Evolutionary conservation across 805 yeast genomes (phyloP).

Genomic region (Komagataella pseudopastoris): DNA sequence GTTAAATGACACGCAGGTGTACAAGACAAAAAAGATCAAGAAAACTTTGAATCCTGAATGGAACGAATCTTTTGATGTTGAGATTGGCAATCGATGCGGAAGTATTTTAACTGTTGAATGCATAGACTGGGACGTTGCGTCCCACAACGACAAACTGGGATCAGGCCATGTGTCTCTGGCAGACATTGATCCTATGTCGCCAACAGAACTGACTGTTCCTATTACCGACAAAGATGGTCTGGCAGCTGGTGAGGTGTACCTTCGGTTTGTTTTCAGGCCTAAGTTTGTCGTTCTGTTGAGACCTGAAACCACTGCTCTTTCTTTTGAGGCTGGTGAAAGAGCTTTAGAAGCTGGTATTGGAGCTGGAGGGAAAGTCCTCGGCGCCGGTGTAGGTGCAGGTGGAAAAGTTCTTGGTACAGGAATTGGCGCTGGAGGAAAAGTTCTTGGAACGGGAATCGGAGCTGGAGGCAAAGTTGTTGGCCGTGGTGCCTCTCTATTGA

Average conservation of each 20-base stretch:
- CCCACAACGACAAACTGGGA: conserved; percentile 79
- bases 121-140: conserved; percentile 90
- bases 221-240: conserved; percentile 33
- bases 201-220: conserved; percentile 36
- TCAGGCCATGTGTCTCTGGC: conserved; percentile 41
- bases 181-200: conserved; percentile 43
- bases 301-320: conserved; percentile 22
- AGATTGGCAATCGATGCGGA: conserved; percentile 47
- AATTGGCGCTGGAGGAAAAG: conserved; percentile 35
- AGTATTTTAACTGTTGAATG: conserved; percentile 44
- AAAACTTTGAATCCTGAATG: conserved; percentile 85
- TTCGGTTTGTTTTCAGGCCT: conserved; percentile 56
- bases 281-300: conserved; percentile 43
- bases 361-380: conserved; percentile 27
- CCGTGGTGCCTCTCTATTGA: neutral
- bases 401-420: conserved; percentile 28
- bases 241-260: conserved; percentile 51
- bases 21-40: conserved; percentile 70
- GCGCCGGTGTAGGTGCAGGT: conserved; percentile 25
- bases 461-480: conserved; percentile 39
- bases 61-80: conserved; percentile 54
- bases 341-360: conserved; percentile 19
- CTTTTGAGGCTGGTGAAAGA: conserved; percentile 26
- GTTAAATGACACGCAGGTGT: conserved; percentile 49
- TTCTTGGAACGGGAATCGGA: conserved; percentile 17